phyloP scores from a whole-genome alignment of 208 protist species.

The Kentomonas sorsogonicus region DNA sequence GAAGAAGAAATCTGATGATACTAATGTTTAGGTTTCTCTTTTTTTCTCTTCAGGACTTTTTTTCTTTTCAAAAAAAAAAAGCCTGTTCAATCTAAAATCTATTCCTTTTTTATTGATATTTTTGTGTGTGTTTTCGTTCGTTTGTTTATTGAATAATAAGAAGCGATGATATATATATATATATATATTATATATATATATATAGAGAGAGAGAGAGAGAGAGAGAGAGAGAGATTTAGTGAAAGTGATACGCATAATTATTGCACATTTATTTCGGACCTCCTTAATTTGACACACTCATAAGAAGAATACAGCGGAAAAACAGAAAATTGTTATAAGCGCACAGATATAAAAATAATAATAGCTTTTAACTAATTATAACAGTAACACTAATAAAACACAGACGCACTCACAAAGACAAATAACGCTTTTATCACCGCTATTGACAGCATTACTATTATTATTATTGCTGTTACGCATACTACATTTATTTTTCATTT shows the following conservation, averaged over 20 bases:
- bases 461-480: too few relatives aligned
- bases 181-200: background rate
- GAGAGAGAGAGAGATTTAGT: conserved; percentile 9
- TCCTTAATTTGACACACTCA: background rate
- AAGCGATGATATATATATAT: background rate
- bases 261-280: conserved; percentile 2
- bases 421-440: too few relatives aligned
- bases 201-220: conserved; percentile 3
- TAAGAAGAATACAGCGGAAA: background rate
- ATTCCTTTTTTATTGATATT: background rate
- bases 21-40: conserved; percentile 7
- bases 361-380: too few relatives aligned
- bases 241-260: conserved; percentile 5
- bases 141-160: conserved; percentile 1
- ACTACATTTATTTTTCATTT: too few relatives aligned
- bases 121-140: background rate
- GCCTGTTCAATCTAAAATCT: background rate
- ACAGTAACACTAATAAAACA: too few relatives aligned
- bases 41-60: conserved; percentile 1
- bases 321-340: background rate
- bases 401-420: too few relatives aligned
- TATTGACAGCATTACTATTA: too few relatives aligned
- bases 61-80: conserved; percentile 4
- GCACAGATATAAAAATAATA: too few relatives aligned
- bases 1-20: background rate